phyloP scores from a whole-genome alignment of 306 rosid species.

The Fagus sylvatica region DNA sequence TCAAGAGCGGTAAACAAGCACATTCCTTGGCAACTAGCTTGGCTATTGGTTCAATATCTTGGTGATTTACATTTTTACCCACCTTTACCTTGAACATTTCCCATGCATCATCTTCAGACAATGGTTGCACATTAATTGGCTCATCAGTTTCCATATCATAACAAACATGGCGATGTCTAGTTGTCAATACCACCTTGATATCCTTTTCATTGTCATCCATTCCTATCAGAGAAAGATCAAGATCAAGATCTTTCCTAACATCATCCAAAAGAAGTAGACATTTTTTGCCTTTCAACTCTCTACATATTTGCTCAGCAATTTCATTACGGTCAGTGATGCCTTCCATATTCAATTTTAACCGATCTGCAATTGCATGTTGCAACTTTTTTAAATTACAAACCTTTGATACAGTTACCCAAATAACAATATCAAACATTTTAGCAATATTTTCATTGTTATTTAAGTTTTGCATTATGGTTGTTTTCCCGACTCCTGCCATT shows the following conservation, averaged over 20 bases:
- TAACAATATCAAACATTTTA: not conserved
- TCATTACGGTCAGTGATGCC: not conserved
- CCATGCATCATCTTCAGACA: conserved; percentile 33
- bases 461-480: conserved; percentile 2
- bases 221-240: conserved; percentile 20
- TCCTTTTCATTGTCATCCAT: conserved; percentile 8
- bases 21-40: conserved; percentile 22
- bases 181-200: conserved; percentile 29
- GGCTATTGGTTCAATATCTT: conserved; percentile 23
- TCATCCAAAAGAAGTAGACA: conserved; percentile 35
- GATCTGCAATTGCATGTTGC: not conserved
- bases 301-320: conserved; percentile 21
- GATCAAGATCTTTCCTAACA: not conserved
- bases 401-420: not conserved
- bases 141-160: not conserved
- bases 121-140: not conserved
- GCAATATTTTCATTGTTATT: not conserved
- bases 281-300: conserved; percentile 9
- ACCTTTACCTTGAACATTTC: conserved; percentile 28
- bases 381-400: not conserved
- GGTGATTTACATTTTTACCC: conserved; percentile 3
- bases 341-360: not conserved
- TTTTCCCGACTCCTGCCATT: not conserved
- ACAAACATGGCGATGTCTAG: conserved; percentile 2
- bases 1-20: conserved; percentile 35